These are phyloP conservation scores for Knoxdaviesia capensis DNA, from an alignment of 2,329 filamentous ascomycete species.

Conservation along the genomic window DNA sequence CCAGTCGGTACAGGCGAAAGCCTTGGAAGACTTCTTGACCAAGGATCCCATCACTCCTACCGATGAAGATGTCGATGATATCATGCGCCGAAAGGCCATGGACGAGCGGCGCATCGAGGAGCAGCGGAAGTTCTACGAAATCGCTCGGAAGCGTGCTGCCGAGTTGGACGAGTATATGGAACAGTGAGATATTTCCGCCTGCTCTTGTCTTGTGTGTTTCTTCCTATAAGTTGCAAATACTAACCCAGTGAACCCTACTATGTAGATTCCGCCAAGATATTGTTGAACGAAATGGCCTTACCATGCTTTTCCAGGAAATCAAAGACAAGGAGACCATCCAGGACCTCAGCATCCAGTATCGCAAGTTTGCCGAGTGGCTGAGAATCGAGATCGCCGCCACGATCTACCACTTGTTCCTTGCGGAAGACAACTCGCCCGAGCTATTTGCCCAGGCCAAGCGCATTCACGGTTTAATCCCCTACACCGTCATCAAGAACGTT, in stretches of 20 bases:
- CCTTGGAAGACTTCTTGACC: conserved; percentile 70
- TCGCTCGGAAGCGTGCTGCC: conserved; percentile 71
- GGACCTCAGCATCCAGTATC: conserved; percentile 83
- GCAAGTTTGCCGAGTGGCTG: conserved; percentile 96
- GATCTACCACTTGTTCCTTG: conserved; percentile 89
- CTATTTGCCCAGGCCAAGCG: conserved; percentile 84
- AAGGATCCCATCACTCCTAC: conserved; percentile 50
- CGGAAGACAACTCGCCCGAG: conserved; percentile 94
- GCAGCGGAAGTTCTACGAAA: conserved; percentile 87
- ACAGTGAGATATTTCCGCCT: conserved; percentile 31
- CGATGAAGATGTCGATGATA: conserved; percentile 70
- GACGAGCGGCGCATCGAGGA: conserved; percentile 82
- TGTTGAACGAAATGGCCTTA: conserved; percentile 60
- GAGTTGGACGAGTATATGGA: conserved; percentile 98
- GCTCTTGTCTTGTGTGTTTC: neutral
- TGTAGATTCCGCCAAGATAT: conserved; percentile 43
- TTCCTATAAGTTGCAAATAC: neutral
- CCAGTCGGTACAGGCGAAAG: conserved; percentile 62
- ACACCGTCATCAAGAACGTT: conserved; percentile 84
- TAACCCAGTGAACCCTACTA: neutral
- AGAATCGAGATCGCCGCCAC: conserved; percentile 94
- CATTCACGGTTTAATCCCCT: conserved; percentile 88
- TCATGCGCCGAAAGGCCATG: conserved; percentile 56
- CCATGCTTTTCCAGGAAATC: conserved; percentile 83
- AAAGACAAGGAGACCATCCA: conserved; percentile 71